Base-by-base conservation (phyloP, 441 rosid genomes). In the Croton setiger region DNA sequence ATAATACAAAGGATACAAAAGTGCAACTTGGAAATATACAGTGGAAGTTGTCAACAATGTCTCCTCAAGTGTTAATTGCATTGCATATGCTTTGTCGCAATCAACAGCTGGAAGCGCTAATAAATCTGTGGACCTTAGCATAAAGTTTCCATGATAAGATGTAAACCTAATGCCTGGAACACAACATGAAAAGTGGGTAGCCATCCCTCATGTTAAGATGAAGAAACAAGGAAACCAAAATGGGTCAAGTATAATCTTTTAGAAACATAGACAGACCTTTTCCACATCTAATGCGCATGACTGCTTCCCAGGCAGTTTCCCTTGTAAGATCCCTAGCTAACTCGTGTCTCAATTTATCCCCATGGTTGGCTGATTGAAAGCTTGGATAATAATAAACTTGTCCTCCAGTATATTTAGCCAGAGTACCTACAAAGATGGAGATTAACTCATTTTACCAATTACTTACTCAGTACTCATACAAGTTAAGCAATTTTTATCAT, bases 301-400 rank as follows among this genome's bases (percentile, higher is more conserved):
- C 99, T 11, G 98, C 85, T 83, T 96, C 99, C 99, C 99, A 96
- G 39, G 97, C 98, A 76, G 99, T 96, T 87, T 96, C 98, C 81
- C 98, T 88, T 0, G 91, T 96, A 70, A 96, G 97, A 82, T 96
- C 99, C 84, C 98, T 88, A 59, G 88, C 80, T 68, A 96, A 80
- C 81, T 96, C 99, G 75, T 88, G 90, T 65, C 87, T 89, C 86
- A 93, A 77, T 83, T 84, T 96, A 79, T 88, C 92, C 66, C 90
- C 85, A 67, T 91, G 96, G 76, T 75, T 77, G 55, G 84, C 75
- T 57, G 93, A 85, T 60, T 87, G 98, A 81, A 96, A 93, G 74
- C 88, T 82, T 48, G 97, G 98, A 82, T 91, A 93, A 67, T 88
- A 86, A 78, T 90, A 93, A 71, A 93, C 91, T 75, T 96, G 99